These are phyloP conservation scores for Magnaporthales sp. DNA, from an alignment of 2,329 filamentous ascomycete genomes.

Conservation along the genomic window DNA sequence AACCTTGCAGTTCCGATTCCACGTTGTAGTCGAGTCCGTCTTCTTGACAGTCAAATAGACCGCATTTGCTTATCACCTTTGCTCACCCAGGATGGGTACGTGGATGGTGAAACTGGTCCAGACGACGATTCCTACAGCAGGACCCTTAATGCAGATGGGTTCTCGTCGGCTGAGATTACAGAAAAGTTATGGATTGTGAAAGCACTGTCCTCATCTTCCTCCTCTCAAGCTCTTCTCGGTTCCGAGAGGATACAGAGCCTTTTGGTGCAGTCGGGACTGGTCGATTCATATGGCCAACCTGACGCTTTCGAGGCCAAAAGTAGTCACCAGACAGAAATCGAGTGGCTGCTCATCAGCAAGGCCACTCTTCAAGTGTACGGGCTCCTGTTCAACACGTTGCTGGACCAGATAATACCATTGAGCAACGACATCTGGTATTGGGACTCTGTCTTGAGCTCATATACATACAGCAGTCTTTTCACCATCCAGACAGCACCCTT, in stretches of 20 bases:
- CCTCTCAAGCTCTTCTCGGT: slow-evolving; percentile 53
- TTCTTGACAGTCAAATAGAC: slow-evolving; percentile 44
- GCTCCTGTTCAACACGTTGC: slow-evolving; percentile 62
- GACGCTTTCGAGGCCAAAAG: slow-evolving; percentile 24
- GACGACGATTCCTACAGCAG: slow-evolving; percentile 16
- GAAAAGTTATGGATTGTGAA: slow-evolving; percentile 61
- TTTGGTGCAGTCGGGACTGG: slow-evolving; percentile 54
- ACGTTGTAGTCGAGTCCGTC: slow-evolving; percentile 12
- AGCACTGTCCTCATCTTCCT: slow-evolving; percentile 60
- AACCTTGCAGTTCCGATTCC: neutral
- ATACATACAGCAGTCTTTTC: slow-evolving; percentile 72
- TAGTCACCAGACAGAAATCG: slow-evolving; percentile 66
- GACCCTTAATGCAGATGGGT: slow-evolving; percentile 25
- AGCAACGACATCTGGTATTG: slow-evolving; percentile 92
- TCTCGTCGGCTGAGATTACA: slow-evolving; percentile 45
- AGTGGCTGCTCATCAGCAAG: slow-evolving; percentile 88
- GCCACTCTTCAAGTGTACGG: slow-evolving; percentile 89
- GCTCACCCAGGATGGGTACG: slow-evolving; percentile 30
- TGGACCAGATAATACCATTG: slow-evolving; percentile 76
- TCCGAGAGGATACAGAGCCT: slow-evolving; percentile 50
- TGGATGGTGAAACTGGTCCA: slow-evolving; percentile 2
- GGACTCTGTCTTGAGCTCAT: slow-evolving; percentile 78
- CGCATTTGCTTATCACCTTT: slow-evolving; percentile 43
- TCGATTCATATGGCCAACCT: slow-evolving; percentile 22
- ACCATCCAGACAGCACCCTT: slow-evolving; percentile 77